Conservation (phyloP, 495 filamentous ascomycete species). For the Aspergillus nanangensis region DNA sequence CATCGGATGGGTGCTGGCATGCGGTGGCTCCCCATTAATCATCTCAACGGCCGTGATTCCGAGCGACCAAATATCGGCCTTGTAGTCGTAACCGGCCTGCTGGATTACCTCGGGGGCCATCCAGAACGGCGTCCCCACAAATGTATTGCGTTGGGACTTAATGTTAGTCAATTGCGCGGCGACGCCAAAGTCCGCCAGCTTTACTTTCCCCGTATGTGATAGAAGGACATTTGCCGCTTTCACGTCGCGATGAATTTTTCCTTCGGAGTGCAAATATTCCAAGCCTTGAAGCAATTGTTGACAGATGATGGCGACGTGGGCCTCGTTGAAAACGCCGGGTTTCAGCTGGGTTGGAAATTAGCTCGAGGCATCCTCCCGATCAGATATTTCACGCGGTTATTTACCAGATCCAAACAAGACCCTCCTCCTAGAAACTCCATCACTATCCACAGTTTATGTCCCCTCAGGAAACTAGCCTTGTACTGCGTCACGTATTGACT, state of each 20-base stretch:
- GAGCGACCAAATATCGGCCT: conserved; percentile 96
- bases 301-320: conserved; percentile 91
- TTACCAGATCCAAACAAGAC: conserved; percentile 86
- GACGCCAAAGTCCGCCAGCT: conserved; percentile 96
- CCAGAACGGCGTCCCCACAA: conserved; percentile 99
- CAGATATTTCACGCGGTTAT: background rate
- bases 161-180: conserved; percentile 95
- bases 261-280: conserved; percentile 90
- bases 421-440: conserved; percentile 97
- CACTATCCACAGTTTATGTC: conserved; percentile 97
- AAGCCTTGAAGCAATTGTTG: conserved; percentile 84
- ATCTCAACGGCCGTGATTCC: conserved; percentile 96
- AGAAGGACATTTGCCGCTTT: conserved; percentile 94
- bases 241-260: conserved; percentile 96
- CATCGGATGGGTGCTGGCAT: conserved; percentile 92
- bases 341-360: conserved; percentile 62
- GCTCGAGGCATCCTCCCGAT: conserved; percentile 2
- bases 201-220: conserved; percentile 84
- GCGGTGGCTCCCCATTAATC: conserved; percentile 86
- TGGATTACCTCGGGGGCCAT: conserved; percentile 99
- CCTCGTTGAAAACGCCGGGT: conserved; percentile 86
- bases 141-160: conserved; percentile 96
- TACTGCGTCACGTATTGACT: conserved; percentile 94
- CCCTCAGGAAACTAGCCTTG: conserved; percentile 89
- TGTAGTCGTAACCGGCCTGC: conserved; percentile 93